Percentiles rank a stretch among this genome's conserved stretches.
phyloP scores from a whole-genome alignment of 305 asterid species.

The Fraxinus sp. region DNA sequence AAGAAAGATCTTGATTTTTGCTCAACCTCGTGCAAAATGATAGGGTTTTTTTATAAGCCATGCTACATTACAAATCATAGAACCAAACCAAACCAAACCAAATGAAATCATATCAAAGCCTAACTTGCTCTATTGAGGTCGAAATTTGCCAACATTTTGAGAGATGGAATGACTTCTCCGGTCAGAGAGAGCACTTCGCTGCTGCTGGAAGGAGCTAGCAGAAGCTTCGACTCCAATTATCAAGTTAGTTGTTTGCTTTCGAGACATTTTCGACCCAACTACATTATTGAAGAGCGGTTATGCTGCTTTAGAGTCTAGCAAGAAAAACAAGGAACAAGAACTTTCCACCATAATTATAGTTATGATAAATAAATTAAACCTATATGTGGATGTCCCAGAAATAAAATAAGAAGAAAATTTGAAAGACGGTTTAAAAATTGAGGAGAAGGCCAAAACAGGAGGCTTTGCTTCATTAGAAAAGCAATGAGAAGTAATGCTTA shows the following conservation, averaged over 20 bases:
- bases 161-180: background rate
- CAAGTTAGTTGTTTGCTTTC: background rate
- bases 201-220: background rate
- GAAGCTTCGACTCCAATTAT: background rate
- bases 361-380: slow-evolving; percentile 25
- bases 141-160: background rate
- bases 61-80: too few species aligned
- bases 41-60: too few species aligned
- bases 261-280: background rate
- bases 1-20: too few species aligned
- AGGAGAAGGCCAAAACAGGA: slow-evolving; percentile 28
- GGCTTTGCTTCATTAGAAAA: slow-evolving; percentile 30
- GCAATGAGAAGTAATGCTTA: slow-evolving; percentile 27
- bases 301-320: background rate
- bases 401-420: background rate
- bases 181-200: background rate
- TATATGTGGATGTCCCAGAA: slow-evolving; percentile 18
- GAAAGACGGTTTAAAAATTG: slow-evolving; percentile 11
- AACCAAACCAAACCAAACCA: too few species aligned
- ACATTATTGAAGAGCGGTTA: background rate
- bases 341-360: background rate
- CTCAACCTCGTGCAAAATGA: too few species aligned
- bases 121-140: background rate
- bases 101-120: background rate
- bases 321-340: background rate